Evolutionary conservation across 257 asterid genomes (phyloP).

Genomic region (Fraxinus americana): DNA sequence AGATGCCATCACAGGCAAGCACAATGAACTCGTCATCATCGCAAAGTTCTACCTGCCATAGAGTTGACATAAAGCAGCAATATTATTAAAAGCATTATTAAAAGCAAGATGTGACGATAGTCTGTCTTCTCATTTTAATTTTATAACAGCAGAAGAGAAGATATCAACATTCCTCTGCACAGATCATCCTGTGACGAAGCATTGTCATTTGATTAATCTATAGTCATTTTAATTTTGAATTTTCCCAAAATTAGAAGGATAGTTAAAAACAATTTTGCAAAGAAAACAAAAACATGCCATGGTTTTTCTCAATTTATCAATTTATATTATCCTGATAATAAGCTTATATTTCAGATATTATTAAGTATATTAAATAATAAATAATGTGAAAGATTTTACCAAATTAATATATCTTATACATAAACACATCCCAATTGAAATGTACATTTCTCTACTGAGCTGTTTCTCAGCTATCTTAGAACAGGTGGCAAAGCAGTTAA

Average conservation of each 20-base stretch:
- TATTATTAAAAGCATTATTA: not conserved
- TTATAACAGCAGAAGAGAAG: not conserved
- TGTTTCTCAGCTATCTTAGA: not conserved
- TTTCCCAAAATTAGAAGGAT: not conserved
- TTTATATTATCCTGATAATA: not conserved
- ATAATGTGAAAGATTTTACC: not conserved
- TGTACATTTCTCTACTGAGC: not conserved
- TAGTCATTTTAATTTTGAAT: not conserved
- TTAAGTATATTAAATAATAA: not conserved
- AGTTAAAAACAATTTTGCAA: not conserved
- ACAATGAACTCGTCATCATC: conserved; percentile 51
- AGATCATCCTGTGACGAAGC: not conserved
- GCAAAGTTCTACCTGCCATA: conserved; percentile 44
- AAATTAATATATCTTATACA: not conserved
- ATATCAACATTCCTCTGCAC: not conserved
- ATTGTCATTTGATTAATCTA: not conserved
- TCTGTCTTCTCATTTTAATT: not conserved
- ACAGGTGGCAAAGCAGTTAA: not conserved
- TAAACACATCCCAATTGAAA: not conserved
- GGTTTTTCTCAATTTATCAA: not conserved
- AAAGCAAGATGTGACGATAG: not conserved
- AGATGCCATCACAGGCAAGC: conserved; percentile 61
- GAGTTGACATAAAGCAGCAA: not conserved
- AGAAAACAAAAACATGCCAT: not conserved
- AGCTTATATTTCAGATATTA: not conserved